These are phyloP conservation scores for Gigaspora rosea DNA, from an alignment of 192 early-diverging fungal genomes.

Conservation along the genomic window DNA sequence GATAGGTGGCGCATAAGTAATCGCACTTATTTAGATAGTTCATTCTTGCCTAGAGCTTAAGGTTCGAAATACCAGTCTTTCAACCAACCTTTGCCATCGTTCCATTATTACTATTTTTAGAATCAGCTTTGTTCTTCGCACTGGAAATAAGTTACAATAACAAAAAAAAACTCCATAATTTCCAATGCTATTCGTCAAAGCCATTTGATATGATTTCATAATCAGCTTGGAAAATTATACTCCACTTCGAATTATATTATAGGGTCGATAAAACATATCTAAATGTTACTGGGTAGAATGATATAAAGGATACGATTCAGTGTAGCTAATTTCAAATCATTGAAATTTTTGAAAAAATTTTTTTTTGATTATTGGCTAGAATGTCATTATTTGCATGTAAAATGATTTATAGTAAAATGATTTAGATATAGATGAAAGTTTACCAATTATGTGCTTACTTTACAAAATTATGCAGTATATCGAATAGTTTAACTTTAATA, in stretches of 20 bases:
- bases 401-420: background rate
- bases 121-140: conserved; percentile 59
- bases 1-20: no score
- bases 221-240: conserved; percentile 58
- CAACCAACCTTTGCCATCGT: background rate
- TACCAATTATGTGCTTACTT: conserved; percentile 47
- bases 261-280: background rate
- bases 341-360: conserved; percentile 49
- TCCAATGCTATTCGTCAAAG: conserved; percentile 67
- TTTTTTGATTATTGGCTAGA: background rate
- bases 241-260: background rate
- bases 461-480: conserved; percentile 59
- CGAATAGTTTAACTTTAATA: conserved; percentile 50
- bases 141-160: conserved; percentile 78
- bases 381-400: background rate
- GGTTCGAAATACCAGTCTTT: background rate
- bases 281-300: conserved; percentile 62
- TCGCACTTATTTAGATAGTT: no score
- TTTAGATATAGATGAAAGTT: background rate
- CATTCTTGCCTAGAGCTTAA: no score
- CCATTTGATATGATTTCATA: conserved; percentile 61
- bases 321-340: conserved; percentile 45
- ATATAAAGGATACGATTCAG: conserved; percentile 66
- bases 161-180: conserved; percentile 81
- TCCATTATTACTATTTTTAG: conserved; percentile 43